Evolutionary conservation across 305 asterid genomes (phyloP).

Genomic region (Withania somnifera): DNA sequence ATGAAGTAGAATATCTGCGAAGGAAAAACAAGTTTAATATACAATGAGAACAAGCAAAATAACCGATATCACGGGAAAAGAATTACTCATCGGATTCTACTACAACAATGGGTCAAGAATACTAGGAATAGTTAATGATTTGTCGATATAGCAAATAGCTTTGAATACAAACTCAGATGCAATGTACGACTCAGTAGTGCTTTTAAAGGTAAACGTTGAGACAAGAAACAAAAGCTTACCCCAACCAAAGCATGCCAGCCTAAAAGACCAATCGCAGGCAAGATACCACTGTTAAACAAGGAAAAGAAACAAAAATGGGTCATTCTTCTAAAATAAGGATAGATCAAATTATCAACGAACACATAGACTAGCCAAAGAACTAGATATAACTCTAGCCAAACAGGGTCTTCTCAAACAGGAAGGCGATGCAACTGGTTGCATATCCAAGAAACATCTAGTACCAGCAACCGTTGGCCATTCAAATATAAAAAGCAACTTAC

Average conservation of each 20-base stretch:
- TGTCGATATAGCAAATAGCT: neutral
- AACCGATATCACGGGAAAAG: neutral
- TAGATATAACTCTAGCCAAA: neutral
- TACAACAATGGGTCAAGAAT: neutral
- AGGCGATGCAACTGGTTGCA: neutral
- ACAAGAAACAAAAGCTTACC: conserved; percentile 36
- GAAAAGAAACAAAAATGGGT: neutral
- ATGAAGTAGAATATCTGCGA: conserved; percentile 67
- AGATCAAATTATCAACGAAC: neutral
- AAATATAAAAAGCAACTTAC: conserved; percentile 31
- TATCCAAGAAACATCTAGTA: neutral
- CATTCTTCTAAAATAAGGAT: neutral
- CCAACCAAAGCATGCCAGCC: conserved; percentile 48
- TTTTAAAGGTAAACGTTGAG: neutral
- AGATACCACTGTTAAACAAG: conserved; percentile 62
- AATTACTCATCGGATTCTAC: neutral
- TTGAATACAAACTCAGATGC: neutral
- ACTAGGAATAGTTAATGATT: neutral
- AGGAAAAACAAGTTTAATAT: neutral
- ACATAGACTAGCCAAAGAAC: neutral
- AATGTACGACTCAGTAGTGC: neutral
- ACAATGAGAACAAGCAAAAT: neutral
- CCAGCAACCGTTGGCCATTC: neutral
- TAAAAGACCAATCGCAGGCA: conserved; percentile 75
- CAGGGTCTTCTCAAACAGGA: neutral